These are phyloP conservation scores for Leptographium flavum DNA, from an alignment of 2,329 filamentous ascomycete species.

Conservation along the genomic window DNA sequence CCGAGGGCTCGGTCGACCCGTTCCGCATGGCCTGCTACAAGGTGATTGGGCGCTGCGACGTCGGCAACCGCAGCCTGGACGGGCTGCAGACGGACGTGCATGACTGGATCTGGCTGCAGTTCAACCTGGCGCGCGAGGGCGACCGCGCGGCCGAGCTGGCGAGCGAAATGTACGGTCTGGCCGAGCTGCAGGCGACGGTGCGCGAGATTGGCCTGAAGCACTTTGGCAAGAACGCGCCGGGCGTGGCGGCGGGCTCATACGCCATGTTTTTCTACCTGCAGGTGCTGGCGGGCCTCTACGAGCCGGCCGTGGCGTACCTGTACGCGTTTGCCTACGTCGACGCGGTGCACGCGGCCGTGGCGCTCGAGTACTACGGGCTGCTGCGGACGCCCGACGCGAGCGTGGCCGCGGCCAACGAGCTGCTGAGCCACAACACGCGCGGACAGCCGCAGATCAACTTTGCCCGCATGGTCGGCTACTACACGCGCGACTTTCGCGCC, in stretches of 20 bases:
- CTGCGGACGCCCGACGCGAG: conserved; percentile 70
- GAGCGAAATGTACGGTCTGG: conserved; percentile 49
- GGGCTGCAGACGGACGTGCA: conserved; percentile 50
- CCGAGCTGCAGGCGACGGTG: conserved; percentile 64
- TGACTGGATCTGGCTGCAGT: conserved; percentile 60
- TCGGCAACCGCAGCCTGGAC: conserved; percentile 49
- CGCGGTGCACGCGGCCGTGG: conserved; percentile 87
- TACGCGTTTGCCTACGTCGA: conserved; percentile 87
- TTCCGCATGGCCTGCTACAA: conserved; percentile 98
- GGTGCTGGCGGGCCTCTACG: conserved; percentile 81
- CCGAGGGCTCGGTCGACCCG: conserved; percentile 78
- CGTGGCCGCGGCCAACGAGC: conserved; percentile 50
- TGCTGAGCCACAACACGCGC: conserved; percentile 51
- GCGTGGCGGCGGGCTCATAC: conserved; percentile 60
- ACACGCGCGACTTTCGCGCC: conserved; percentile 89
- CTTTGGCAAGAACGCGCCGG: conserved; percentile 69
- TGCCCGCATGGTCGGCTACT: conserved; percentile 82
- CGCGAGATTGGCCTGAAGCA: conserved; percentile 81
- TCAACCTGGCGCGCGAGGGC: conserved; percentile 53
- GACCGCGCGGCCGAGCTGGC: conserved; percentile 50
- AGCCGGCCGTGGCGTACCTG: conserved; percentile 81
- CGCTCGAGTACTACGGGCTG: conserved; percentile 76
- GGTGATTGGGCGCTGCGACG: conserved; percentile 70
- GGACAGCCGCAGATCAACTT: conserved; percentile 80
- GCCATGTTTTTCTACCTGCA: conserved; percentile 92